phyloP scores from a whole-genome alignment of 805 yeast genomes.

The Kuraishia piskuri region DNA sequence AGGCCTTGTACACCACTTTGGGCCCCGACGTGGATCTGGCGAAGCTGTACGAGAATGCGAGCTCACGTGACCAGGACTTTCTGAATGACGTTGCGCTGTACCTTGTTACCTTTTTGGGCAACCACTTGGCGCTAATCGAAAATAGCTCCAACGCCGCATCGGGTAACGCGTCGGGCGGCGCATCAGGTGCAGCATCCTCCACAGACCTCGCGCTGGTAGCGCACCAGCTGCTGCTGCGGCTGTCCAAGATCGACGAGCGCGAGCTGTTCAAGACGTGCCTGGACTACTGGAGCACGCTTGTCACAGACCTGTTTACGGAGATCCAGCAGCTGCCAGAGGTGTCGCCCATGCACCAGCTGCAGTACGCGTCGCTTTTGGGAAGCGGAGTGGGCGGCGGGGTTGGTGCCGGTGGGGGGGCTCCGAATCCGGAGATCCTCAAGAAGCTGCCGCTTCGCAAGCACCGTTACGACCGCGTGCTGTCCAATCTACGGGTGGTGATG shows the following conservation, averaged over 20 bases:
- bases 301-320: constrained; percentile 75
- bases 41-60: constrained; percentile 64
- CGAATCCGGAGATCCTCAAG: constrained; percentile 72
- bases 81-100: constrained; percentile 93
- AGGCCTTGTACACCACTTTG: constrained; percentile 55
- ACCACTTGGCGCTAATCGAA: constrained; percentile 64
- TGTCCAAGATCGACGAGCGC: constrained; percentile 89
- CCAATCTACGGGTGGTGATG: constrained; percentile 83
- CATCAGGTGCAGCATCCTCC: no score
- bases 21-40: constrained; percentile 70
- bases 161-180: neutral
- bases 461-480: constrained; percentile 66
- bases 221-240: constrained; percentile 72
- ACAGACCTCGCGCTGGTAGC: constrained; percentile 54
- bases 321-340: constrained; percentile 78
- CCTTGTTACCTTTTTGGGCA: constrained; percentile 72
- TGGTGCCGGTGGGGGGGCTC: constrained; percentile 60
- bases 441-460: constrained; percentile 81
- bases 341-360: constrained; percentile 69
- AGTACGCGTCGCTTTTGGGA: constrained; percentile 25
- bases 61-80: constrained; percentile 82
- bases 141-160: constrained; percentile 38
- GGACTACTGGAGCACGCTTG: constrained; percentile 90
- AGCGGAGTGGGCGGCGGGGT: no score
- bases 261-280: constrained; percentile 92